Percentiles rank a stretch among this genome's conserved stretches.
Conservation (phyloP, 306 rosid genomes). For the Quercus bicolor region DNA sequence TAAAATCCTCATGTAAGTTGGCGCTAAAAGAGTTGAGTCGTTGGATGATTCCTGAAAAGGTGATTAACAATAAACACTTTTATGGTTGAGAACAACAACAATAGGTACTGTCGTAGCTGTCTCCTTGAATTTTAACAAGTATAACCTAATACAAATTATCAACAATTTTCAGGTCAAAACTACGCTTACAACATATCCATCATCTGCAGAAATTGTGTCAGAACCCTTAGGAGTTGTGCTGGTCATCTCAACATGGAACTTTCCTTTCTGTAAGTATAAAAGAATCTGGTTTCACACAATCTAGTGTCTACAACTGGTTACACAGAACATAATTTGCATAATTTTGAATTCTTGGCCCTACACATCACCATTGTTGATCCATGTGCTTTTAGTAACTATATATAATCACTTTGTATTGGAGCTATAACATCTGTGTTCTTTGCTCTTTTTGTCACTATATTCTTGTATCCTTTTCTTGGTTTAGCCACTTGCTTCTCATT, state of each 20-base stretch:
- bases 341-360: neutral
- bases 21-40: constrained; percentile 53
- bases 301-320: neutral
- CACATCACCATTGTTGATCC: neutral
- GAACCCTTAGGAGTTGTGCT: constrained; percentile 90
- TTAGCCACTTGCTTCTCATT: neutral
- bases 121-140: neutral
- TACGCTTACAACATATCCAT: constrained; percentile 66
- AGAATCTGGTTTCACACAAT: constrained; percentile 7
- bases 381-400: neutral
- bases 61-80: constrained; percentile 2
- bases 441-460: neutral
- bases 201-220: constrained; percentile 80
- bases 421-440: neutral
- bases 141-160: neutral
- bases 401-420: neutral
- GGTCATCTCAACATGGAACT: constrained; percentile 92
- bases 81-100: neutral
- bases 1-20: constrained; percentile 53
- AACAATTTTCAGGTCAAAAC: constrained; percentile 56
- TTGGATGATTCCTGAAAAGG: constrained; percentile 84
- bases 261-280: constrained; percentile 63
- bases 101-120: neutral
- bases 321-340: neutral
- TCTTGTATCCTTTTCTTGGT: neutral